Evolutionary conservation across 2,329 filamentous ascomycete genomes (phyloP).

Genomic region (Beauveria medogensis): DNA sequence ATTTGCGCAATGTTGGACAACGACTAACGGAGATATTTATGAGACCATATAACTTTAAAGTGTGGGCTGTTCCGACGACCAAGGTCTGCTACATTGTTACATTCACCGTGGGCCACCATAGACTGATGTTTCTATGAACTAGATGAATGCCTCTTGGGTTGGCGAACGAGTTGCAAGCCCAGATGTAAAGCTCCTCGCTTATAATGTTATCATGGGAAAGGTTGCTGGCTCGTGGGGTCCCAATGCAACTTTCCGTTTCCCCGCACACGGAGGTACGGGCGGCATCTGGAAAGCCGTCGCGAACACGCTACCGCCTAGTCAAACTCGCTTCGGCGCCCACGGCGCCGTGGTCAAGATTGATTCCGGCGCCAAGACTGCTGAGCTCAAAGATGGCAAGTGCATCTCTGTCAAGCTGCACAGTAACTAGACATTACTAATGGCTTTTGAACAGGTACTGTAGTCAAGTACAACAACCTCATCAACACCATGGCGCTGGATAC

Average conservation of each 20-base stretch:
- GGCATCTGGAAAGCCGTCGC: conserved; percentile 94
- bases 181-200: conserved; percentile 77
- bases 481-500: conserved; percentile 86
- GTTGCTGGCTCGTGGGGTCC: conserved; percentile 88
- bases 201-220: conserved; percentile 84
- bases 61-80: conserved; percentile 89
- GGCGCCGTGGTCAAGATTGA: conserved; percentile 73
- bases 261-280: conserved; percentile 79
- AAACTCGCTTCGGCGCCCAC: conserved; percentile 72
- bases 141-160: conserved; percentile 96
- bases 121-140: neutral
- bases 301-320: conserved; percentile 75
- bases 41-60: conserved; percentile 96
- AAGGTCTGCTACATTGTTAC: conserved; percentile 48
- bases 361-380: conserved; percentile 67
- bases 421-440: neutral
- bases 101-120: too few species aligned
- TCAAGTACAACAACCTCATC: conserved; percentile 78
- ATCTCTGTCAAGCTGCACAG: neutral
- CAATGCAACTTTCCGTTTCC: conserved; percentile 91
- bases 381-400: conserved; percentile 57
- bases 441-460: conserved; percentile 44
- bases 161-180: conserved; percentile 90
- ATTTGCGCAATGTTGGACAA: conserved; percentile 76
- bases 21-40: conserved; percentile 85